A percentile compares a stretch with the other conserved stretches of the same genome.
phyloP scores from a whole-genome alignment of 805 yeast genomes.

The Monosporozyma solicola region DNA sequence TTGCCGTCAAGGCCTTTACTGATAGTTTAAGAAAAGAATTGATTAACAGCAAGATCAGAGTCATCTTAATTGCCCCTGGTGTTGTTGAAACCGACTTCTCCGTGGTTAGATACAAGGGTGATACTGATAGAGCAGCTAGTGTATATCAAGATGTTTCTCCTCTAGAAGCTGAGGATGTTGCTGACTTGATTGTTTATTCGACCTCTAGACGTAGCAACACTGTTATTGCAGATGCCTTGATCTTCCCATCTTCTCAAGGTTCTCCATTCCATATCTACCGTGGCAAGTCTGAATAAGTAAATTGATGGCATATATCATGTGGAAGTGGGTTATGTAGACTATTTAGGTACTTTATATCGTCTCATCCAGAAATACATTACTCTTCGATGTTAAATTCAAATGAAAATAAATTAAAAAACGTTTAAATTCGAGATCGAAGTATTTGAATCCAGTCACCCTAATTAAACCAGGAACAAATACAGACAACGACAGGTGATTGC shows the following conservation, averaged over 20 bases:
- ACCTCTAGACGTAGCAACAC: slow-evolving; percentile 50
- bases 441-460: not conserved
- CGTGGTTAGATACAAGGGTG: slow-evolving; percentile 51
- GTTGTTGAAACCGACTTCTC: slow-evolving; percentile 63
- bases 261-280: slow-evolving; percentile 54
- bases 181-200: slow-evolving; percentile 51
- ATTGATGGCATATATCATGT: not conserved
- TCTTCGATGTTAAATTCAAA: not conserved
- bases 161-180: slow-evolving; percentile 48
- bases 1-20: slow-evolving; percentile 63
- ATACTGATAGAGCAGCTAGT: slow-evolving; percentile 41
- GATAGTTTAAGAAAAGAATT: slow-evolving; percentile 67
- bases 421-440: not conserved
- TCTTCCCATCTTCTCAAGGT: slow-evolving; percentile 83
- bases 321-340: not conserved
- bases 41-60: slow-evolving; percentile 58
- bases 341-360: not conserved
- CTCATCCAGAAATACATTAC: not conserved
- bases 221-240: slow-evolving; percentile 64
- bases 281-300: not conserved
- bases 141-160: slow-evolving; percentile 51
- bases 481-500: not conserved
- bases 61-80: slow-evolving; percentile 61
- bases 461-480: not conserved
- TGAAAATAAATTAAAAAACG: not conserved